Base-by-base conservation (phyloP, 108 stramenopile genomes). In the Nitzschia sp. region DNA sequence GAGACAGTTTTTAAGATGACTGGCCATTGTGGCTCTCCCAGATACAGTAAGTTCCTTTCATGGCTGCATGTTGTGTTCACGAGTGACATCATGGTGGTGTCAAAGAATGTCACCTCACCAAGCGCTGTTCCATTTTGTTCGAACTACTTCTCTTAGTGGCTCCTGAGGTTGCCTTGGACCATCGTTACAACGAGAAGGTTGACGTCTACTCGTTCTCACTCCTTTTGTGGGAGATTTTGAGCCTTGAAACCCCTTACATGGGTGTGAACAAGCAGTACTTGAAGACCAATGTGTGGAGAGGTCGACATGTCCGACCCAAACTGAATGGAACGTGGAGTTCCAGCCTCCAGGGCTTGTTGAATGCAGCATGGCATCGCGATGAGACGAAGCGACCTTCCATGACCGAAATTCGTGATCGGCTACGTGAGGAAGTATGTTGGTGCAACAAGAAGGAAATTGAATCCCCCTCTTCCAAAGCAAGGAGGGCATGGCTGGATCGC, bases 131-230 rank as follows among this genome's bases (percentile, higher is more conserved):
- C 53, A n/a, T 20, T 20, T 20, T 54, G 9, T 12, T n/a, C n/a
- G n/a, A n/a, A 15, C 7, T 22, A n/a, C 22, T 50, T 25, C 21
- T 25, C 3, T 9, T 3, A 50, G 56, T 73, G 67, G 62, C 74
- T 2, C 67, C 74, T 12, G 90, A 93, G 56, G 85, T 90, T 11
- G 85, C 80, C 5, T 51, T 73, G 53, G 79, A 76, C 58, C 25
- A 76, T 50, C 87, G 85, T 10, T 90, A 93, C 81, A 88, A 88
- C 78, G 76, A 84, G 42, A 64, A 71, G 3, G 83, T 83, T 12
- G 92, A 93, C 76, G 85, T 89, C 6, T 93, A 93, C 67, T 83
- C 82, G 17, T 85, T 88, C 53, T 73, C 77, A 14, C 81, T 93
- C 29, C 65, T 93, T 50, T 72, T 88, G 19, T 90, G 84, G 83